A percentile compares a stretch with the other conserved stretches of the same genome.
These are phyloP conservation scores for Arthrobotrys musiformis DNA, from an alignment of 2,329 filamentous ascomycete species.

Conservation along the genomic window DNA sequence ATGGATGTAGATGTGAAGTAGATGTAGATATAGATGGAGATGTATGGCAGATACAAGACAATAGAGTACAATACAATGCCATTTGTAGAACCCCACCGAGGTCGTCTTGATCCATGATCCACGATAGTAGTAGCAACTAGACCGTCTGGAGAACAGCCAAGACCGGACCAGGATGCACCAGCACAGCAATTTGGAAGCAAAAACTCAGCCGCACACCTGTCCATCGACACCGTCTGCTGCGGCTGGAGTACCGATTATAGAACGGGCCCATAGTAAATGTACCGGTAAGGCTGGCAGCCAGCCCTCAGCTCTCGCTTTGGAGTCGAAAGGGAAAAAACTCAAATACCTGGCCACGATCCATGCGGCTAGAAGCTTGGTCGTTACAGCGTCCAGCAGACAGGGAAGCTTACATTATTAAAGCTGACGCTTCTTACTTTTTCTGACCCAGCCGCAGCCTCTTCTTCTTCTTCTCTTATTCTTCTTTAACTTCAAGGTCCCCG, in stretches of 20 bases:
- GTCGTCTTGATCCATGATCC: too few species aligned
- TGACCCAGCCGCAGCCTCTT: neutral
- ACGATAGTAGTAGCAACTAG: too few species aligned
- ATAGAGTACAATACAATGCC: neutral
- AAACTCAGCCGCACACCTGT: constrained; percentile 18
- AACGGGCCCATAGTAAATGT: neutral
- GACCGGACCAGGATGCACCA: neutral
- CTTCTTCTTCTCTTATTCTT: too few species aligned
- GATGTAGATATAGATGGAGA: too few species aligned
- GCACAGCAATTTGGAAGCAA: constrained; percentile 5
- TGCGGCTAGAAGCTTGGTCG: constrained; percentile 32
- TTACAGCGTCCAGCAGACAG: neutral
- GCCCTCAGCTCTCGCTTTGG: constrained; percentile 37
- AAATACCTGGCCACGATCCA: constrained; percentile 42
- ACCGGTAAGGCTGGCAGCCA: constrained; percentile 31
- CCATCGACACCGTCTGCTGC: neutral
- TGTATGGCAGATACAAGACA: constrained; percentile 5
- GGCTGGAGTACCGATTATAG: constrained; percentile 2
- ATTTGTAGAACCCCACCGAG: too few species aligned
- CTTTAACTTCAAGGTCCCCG: too few species aligned
- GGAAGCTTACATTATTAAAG: neutral
- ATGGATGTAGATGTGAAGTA: too few species aligned
- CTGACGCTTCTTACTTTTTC: neutral
- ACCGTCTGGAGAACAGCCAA: neutral
- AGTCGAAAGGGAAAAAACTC: constrained; percentile 53